These are phyloP conservation scores for Blastobotrys capitulatus DNA, from an alignment of 1,139 yeast species.

Conservation along the genomic window DNA sequence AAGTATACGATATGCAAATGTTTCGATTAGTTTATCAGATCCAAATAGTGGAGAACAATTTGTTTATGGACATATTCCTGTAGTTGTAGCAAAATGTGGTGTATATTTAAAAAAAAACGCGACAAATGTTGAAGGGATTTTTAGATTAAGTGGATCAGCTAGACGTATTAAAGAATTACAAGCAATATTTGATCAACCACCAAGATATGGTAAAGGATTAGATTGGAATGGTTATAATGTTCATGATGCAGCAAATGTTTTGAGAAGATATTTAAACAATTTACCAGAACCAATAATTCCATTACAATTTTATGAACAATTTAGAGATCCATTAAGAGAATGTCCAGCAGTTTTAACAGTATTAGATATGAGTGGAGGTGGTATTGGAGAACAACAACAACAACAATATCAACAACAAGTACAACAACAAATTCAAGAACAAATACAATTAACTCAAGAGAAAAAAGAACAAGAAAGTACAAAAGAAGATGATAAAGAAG, in stretches of 20 bases:
- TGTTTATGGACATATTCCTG: conserved; percentile 74
- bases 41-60: conserved; percentile 44
- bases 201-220: conserved; percentile 80
- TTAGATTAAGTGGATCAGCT: conserved; percentile 88
- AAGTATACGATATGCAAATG: conserved; percentile 70
- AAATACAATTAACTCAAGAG: conserved; percentile 3
- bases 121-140: conserved; percentile 75
- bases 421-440: conserved; percentile 1
- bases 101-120: conserved; percentile 68
- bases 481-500: neutral
- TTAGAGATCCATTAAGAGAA: conserved; percentile 69
- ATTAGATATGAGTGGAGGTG: conserved; percentile 7
- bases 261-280: conserved; percentile 79
- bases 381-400: neutral
- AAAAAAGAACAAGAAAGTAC: neutral
- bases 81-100: conserved; percentile 95
- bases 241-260: conserved; percentile 94
- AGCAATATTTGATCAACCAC: conserved; percentile 75
- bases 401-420: neutral
- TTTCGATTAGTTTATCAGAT: conserved; percentile 59
- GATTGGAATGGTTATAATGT: conserved; percentile 93
- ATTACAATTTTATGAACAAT: conserved; percentile 64
- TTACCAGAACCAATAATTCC: conserved; percentile 93
- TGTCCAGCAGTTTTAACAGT: conserved; percentile 34
- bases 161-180: conserved; percentile 85